A percentile compares a stretch with the other conserved stretches of the same genome.
Conservation (phyloP, 1,139 yeast genomes). For the Taphrina communis region DNA sequence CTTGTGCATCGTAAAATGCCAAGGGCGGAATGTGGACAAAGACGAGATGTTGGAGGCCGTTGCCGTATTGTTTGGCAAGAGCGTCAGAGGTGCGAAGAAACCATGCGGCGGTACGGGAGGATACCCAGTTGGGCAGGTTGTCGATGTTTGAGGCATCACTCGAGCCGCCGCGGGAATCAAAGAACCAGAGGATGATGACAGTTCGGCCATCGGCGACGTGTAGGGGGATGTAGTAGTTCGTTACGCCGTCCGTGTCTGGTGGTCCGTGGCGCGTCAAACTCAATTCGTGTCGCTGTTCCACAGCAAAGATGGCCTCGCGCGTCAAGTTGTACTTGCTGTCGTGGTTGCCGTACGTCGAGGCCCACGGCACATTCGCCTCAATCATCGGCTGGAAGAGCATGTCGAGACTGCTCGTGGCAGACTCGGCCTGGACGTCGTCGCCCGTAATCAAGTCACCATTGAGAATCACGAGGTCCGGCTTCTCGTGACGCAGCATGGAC, state of each 20-base stretch:
- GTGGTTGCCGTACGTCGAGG: conserved; percentile 19
- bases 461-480: conserved; percentile 7
- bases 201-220: background rate
- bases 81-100: background rate
- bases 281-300: background rate
- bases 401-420: conserved; percentile 2
- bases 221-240: conserved; percentile 19
- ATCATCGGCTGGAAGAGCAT: conserved; percentile 10
- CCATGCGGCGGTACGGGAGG: background rate
- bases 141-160: background rate
- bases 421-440: conserved; percentile 19
- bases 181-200: conserved; percentile 1
- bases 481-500: conserved; percentile 5
- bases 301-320: conserved; percentile 3
- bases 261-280: conserved; percentile 5
- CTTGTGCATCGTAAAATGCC: conserved; percentile 15
- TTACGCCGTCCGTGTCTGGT: conserved; percentile 8
- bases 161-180: conserved; percentile 22
- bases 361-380: conserved; percentile 1
- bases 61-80: background rate
- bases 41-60: conserved; percentile 17
- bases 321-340: conserved; percentile 21
- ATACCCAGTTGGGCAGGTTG: conserved; percentile 13
- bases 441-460: conserved; percentile 17
- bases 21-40: conserved; percentile 26